Evolutionary conservation across 179 eudicot species (phyloP), one percentile per base, ranked within the genome.

Genomic region (Actinidia chinensis): DNA sequence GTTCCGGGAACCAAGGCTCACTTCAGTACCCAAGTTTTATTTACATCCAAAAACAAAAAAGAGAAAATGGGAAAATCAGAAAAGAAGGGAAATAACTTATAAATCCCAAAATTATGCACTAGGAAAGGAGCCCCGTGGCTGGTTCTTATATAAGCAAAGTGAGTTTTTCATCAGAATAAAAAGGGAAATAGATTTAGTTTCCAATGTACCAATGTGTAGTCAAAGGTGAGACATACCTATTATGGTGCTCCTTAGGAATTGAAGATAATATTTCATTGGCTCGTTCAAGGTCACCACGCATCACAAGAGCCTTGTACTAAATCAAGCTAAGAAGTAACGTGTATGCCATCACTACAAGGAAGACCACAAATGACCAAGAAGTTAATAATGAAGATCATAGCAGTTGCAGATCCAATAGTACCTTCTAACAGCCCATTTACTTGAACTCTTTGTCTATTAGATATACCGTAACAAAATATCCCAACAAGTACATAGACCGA

Each of bases 381-480:
- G 54, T 80, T 60, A 84, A 77, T 63, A 64, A 66, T n/a, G 60
- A 47, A 63, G 43, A 78, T 54, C 73, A 77, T 43, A 79, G 73
- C 73, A 64, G 71, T 66, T 47, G 56, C 47, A 14, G 14, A 36
- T 48, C 68, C 54, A 48, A 68, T 14, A 59, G 58, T 60, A 55
- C 68, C 63, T 52, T 59, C 64, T 54, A 23, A 42, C 60, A 23
- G 69, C 50, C 76, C 79, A 86, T 98, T 90, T 83, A 95, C 99
- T 95, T 95, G 84, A 95, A 95, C 86, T 95, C 97, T 86, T 93
- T 95, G 89, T 95, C 99, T 68, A 95, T 88, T 76, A 95, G 97
- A 84, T 83, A 95, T 82, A 95, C 98, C 69, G 97, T 92, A 87
- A 98, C 99, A 77, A 95, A 92, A 89, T 95, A 95, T 76, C 99